Percentiles rank a stretch among this genome's conserved stretches.
These are phyloP conservation scores for Verticillium isaacii DNA, from an alignment of 2,329 filamentous ascomycete species.

Conservation along the genomic window DNA sequence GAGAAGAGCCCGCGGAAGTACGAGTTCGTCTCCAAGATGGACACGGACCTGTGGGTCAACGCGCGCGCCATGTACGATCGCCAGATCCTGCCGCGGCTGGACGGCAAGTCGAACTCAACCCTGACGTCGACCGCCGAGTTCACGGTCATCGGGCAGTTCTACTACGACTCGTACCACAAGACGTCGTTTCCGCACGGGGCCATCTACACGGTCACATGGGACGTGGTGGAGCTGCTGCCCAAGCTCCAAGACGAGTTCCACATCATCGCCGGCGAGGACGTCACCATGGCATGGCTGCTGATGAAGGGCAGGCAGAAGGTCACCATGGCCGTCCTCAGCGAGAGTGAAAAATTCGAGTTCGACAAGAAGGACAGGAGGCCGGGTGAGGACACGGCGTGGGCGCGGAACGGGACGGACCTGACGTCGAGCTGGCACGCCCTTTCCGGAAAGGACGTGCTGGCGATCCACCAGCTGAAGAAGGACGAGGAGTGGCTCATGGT, in stretches of 20 bases:
- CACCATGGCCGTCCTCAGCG: slow-evolving; percentile 16
- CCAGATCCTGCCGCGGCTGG: slow-evolving; percentile 18
- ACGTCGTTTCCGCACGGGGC: slow-evolving; percentile 24
- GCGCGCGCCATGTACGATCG: slow-evolving; percentile 23
- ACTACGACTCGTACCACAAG: slow-evolving; percentile 16
- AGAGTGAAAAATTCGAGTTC: slow-evolving; percentile 24
- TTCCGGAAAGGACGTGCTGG: slow-evolving; percentile 15
- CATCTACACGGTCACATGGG: slow-evolving; percentile 28
- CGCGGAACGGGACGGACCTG: slow-evolving; percentile 17
- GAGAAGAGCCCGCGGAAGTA: slow-evolving; percentile 14
- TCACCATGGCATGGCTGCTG: slow-evolving; percentile 21
- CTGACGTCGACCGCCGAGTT: slow-evolving; percentile 10
- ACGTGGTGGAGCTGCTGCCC: slow-evolving; percentile 21
- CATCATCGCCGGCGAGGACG: slow-evolving; percentile 23
- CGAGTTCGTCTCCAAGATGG: slow-evolving; percentile 26
- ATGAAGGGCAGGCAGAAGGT: slow-evolving; percentile 26
- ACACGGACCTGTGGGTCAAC: slow-evolving; percentile 26
- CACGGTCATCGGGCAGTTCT: slow-evolving; percentile 24
- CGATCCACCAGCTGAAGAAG: slow-evolving; percentile 22
- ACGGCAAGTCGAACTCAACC: slow-evolving; percentile 7
- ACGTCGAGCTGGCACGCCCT: slow-evolving; percentile 19
- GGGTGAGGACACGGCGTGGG: slow-evolving; percentile 22
- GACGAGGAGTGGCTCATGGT: slow-evolving; percentile 20
- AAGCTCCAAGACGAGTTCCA: slow-evolving; percentile 18
- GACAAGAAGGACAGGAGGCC: slow-evolving; percentile 18